Percentiles rank a stretch among this genome's conserved stretches.
phyloP scores from a whole-genome alignment of 768 basidiomycete species.

The Pisolithus albus region DNA sequence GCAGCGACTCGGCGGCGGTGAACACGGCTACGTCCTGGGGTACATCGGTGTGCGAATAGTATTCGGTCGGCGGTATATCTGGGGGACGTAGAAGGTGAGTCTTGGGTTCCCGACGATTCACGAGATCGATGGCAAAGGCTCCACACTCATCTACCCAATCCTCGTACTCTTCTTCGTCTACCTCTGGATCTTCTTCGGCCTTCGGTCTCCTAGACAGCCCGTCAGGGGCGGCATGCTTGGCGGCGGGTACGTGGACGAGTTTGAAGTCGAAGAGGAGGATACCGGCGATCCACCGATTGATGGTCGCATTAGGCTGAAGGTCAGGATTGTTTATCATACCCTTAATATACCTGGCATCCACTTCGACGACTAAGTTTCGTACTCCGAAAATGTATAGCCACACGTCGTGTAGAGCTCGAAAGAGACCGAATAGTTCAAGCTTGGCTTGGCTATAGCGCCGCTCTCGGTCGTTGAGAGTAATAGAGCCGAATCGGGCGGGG shows the following conservation, averaged over 20 bases:
- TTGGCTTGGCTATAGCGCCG: constrained; percentile 17
- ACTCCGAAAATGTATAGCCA: background rate
- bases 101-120: background rate
- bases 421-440: constrained; percentile 15
- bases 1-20: background rate
- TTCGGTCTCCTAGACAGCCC: background rate
- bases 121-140: background rate
- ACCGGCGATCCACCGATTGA: background rate
- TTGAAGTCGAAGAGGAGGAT: background rate
- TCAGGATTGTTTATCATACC: background rate
- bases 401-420: background rate
- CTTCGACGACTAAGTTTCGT: background rate
- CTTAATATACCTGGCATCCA: background rate
- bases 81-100: too few species aligned
- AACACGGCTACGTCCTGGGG: too few species aligned
- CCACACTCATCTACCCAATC: background rate
- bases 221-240: background rate
- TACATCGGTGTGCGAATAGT: too few species aligned
- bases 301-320: background rate
- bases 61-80: background rate
- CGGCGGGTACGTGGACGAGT: background rate
- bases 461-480: constrained; percentile 26
- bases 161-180: background rate
- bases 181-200: background rate
- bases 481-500: constrained; percentile 32